phyloP scores from a whole-genome alignment of 2,329 filamentous ascomycete species.

The Tothia fuscella region DNA sequence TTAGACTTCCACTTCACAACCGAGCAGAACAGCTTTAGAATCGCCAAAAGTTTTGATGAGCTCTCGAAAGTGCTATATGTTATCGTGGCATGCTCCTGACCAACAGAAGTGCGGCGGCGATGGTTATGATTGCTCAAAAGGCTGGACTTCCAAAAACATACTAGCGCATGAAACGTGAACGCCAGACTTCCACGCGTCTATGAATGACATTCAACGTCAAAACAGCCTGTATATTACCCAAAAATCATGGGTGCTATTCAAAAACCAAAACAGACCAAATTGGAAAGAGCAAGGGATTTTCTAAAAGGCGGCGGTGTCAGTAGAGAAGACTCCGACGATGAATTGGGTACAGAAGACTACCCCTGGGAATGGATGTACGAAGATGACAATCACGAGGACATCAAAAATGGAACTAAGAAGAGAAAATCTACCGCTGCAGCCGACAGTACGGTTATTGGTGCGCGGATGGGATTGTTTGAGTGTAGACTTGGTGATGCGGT shows the following conservation, averaged over 20 bases:
- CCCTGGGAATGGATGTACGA: slow-evolving; percentile 49
- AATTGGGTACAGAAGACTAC: slow-evolving; percentile 46
- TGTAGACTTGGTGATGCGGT: slow-evolving; percentile 75
- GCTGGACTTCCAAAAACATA: too few relatives aligned
- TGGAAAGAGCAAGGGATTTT: slow-evolving; percentile 35
- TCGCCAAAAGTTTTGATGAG: too few relatives aligned
- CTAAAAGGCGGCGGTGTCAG: slow-evolving; percentile 50
- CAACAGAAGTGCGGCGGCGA: too few relatives aligned
- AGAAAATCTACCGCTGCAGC: slow-evolving; percentile 20
- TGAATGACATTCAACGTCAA: neutral
- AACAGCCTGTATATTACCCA: neutral
- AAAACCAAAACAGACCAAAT: slow-evolving; percentile 19
- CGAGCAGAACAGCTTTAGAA: too few relatives aligned
- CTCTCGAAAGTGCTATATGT: too few relatives aligned
- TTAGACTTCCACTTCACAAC: too few relatives aligned
- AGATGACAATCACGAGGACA: slow-evolving; percentile 17
- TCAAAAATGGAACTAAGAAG: slow-evolving; percentile 5
- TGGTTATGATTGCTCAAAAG: too few relatives aligned
- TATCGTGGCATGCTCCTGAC: too few relatives aligned
- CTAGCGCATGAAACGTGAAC: neutral
- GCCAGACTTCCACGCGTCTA: neutral
- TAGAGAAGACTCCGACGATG: slow-evolving; percentile 79
- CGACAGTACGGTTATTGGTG: slow-evolving; percentile 56
- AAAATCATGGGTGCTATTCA: neutral
- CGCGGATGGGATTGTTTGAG: slow-evolving; percentile 68